These are phyloP conservation scores for Suhomyces kilbournensis DNA, from an alignment of 805 yeast genomes.

Conservation along the genomic window DNA sequence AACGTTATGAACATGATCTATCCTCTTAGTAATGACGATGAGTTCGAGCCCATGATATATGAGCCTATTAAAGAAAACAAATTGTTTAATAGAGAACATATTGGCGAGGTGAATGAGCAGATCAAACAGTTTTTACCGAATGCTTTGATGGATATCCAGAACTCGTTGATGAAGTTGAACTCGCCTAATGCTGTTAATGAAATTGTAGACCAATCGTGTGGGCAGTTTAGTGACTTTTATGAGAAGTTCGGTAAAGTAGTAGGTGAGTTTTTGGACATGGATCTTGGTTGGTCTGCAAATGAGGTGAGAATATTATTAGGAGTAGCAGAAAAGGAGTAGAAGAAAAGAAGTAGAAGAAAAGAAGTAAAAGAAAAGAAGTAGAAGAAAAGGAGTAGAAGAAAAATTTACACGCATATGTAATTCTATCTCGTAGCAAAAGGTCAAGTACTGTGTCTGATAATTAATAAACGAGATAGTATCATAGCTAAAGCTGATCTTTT, in stretches of 20 bases:
- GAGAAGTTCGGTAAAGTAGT: constrained; percentile 36
- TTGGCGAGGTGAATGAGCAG: constrained; percentile 42
- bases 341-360: too few relatives aligned
- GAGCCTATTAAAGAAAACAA: constrained; percentile 63
- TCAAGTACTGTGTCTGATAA: too few relatives aligned
- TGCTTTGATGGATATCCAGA: constrained; percentile 60
- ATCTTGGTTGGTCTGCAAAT: constrained; percentile 51
- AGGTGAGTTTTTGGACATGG: constrained; percentile 31
- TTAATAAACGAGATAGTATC: too few relatives aligned
- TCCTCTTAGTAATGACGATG: constrained; percentile 46
- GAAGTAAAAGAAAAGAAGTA: too few relatives aligned
- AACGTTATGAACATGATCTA: constrained; percentile 72
- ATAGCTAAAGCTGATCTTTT: too few relatives aligned
- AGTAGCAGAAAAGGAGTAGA: constrained; percentile 40
- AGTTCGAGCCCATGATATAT: constrained; percentile 60
- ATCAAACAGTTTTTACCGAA: constrained; percentile 55
- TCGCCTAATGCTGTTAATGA: constrained; percentile 63
- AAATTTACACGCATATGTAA: too few relatives aligned
- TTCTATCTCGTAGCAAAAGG: too few relatives aligned
- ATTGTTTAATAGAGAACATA: constrained; percentile 44
- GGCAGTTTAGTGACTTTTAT: constrained; percentile 49
- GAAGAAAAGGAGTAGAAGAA: too few relatives aligned
- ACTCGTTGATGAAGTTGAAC: constrained; percentile 53
- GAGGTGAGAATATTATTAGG: constrained; percentile 74
- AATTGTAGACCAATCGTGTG: constrained; percentile 49